Conservation (phyloP, 2,329 filamentous ascomycete species). For the Ceratocystis diversiconidia region DNA sequence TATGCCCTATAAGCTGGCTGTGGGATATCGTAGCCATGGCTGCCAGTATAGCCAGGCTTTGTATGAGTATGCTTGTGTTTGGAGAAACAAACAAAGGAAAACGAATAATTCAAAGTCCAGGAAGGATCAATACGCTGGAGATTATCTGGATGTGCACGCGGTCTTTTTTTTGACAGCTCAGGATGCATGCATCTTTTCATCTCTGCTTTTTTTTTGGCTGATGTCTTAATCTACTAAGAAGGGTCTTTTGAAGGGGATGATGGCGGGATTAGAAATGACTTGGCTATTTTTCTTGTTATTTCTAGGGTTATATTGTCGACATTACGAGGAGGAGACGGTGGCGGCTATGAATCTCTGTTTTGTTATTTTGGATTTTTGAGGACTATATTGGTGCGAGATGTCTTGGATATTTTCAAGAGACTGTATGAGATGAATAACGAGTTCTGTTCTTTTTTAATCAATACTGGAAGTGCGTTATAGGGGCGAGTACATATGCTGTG, state of each 20-base stretch:
- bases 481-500: not conserved
- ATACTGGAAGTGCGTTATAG: not conserved
- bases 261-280: not conserved
- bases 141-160: not conserved
- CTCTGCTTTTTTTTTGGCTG: not conserved
- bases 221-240: not conserved
- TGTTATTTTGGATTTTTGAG: not conserved
- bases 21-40: not conserved
- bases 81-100: not conserved
- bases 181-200: not conserved
- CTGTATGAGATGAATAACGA: not conserved
- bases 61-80: conserved; percentile 15
- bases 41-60: conserved; percentile 1
- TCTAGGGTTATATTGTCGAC: not conserved
- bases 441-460: not conserved
- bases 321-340: not conserved
- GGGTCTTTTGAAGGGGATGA: not conserved
- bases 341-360: not conserved
- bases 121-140: not conserved
- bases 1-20: conserved; percentile 43
- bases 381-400: conserved; percentile 3
- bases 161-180: not conserved
- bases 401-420: conserved; percentile 2
- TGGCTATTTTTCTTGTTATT: conserved; percentile 4
- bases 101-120: not conserved